A percentile compares a stretch with the other conserved stretches of the same genome.
Conservation (phyloP, 1,284 basidiomycete species). For the Inonotus obliquus region DNA sequence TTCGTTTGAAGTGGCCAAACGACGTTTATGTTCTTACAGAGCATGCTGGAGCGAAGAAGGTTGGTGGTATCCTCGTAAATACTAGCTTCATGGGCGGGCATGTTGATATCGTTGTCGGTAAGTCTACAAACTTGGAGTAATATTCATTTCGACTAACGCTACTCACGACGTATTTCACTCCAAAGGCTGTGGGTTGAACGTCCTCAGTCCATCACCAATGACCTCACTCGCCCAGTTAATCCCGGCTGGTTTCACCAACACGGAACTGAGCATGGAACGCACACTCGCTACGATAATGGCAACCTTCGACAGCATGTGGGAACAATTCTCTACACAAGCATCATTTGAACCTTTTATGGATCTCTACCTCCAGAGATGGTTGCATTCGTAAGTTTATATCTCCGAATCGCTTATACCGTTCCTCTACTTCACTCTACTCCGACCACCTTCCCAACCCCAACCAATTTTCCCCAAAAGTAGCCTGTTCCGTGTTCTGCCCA, state of each 20-base stretch:
- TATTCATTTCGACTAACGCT: not conserved
- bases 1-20: constrained; percentile 96
- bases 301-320: constrained; percentile 81
- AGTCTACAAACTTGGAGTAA: constrained; percentile 22
- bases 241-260: constrained; percentile 28
- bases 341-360: constrained; percentile 76
- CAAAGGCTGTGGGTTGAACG: constrained; percentile 86
- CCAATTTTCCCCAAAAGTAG: too few species aligned
- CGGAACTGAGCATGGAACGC: constrained; percentile 62
- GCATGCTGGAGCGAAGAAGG: constrained; percentile 56
- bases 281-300: constrained; percentile 74
- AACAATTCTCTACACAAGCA: constrained; percentile 56
- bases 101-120: constrained; percentile 80
- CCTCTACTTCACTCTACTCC: not conserved
- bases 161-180: not conserved
- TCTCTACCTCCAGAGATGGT: constrained; percentile 76
- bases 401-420: not conserved
- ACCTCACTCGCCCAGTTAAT: constrained; percentile 77
- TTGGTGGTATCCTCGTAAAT: constrained; percentile 91
- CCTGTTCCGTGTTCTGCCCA: too few species aligned
- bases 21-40: constrained; percentile 78
- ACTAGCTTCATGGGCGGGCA: constrained; percentile 74
- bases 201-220: constrained; percentile 81
- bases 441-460: too few species aligned
- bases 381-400: constrained; percentile 75